Evolutionary conservation across 2,329 filamentous ascomycete species (phyloP), one percentile per base, ranked within the genome.

Genomic region (Exophiala calicioides): DNA sequence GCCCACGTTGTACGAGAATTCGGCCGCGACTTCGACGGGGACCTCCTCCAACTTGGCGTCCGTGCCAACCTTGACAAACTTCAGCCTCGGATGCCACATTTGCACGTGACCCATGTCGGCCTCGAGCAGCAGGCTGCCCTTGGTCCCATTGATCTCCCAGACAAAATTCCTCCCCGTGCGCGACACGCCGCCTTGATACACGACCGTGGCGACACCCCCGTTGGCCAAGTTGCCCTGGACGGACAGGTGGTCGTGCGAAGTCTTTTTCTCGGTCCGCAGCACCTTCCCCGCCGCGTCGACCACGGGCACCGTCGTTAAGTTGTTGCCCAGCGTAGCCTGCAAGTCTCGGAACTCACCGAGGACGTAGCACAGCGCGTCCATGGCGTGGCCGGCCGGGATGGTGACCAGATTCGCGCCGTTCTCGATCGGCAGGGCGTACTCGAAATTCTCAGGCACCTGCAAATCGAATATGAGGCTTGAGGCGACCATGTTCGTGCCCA

Each of bases 401-500:
- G 54, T 57, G 26, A 52, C 42, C n/a, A 57, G 37, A 20, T 52
- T 57, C 16, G 47, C 54, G 9, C 54, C 52, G 16, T 33, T 18
- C 18, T 53, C 40, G 16, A 57, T 26, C 16, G 46, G 35, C 15
- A 52, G 23, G 6, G 27, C 30, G 34, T 57, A 55, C 13, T 43
- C 39, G 21, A 35, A 10, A 15, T 13, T 5, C 9, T 24, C 10
- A 10, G 36, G n/a, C 18, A 20, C 20, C 21, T 20, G 21, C 4
- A 33, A 20, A 13, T 48, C 44, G 13, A 44, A 44, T 1, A 54
- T 34, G 13, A 40, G 24, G 4, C 47, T 43, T 6, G 38, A 21
- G 1, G 23, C 51, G 2, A 38, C 18, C 63, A n/a, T 74, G 45
- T 29, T 79, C 73, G n/a, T 69, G 46, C 77, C 78, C 4, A 81